Evolutionary conservation across 1,284 basidiomycete genomes (phyloP).

Genomic region (Boletellus deceptivus): DNA sequence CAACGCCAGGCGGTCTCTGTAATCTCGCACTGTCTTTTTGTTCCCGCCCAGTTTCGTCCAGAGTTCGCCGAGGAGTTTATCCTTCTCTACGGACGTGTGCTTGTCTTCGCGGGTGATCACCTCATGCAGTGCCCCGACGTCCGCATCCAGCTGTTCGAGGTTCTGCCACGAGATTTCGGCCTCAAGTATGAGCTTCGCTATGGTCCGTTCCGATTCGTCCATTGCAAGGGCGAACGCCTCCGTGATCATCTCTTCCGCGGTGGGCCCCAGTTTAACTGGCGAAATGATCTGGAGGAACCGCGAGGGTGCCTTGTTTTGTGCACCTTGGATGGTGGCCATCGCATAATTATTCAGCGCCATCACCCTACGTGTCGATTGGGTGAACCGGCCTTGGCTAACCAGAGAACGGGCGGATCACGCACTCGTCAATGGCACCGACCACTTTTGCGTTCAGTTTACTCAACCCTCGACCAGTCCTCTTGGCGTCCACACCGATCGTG

Average conservation of each 20-base stretch:
- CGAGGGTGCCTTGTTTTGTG: constrained; percentile 38
- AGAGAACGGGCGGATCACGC: constrained; percentile 21
- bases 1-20: constrained; percentile 49
- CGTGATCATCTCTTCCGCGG: constrained; percentile 44
- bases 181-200: constrained; percentile 59
- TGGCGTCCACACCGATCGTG: constrained; percentile 58
- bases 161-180: constrained; percentile 53
- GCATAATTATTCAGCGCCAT: constrained; percentile 71
- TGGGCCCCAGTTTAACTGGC: constrained; percentile 40
- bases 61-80: constrained; percentile 57
- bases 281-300: constrained; percentile 42
- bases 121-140: constrained; percentile 53
- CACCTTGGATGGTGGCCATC: constrained; percentile 54
- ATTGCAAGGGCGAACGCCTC: constrained; percentile 60
- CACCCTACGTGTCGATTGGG: constrained; percentile 43
- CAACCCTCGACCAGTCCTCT: constrained; percentile 53
- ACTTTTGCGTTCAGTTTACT: constrained; percentile 60
- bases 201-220: constrained; percentile 51
- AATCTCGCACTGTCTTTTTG: constrained; percentile 41
- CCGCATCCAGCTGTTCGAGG: constrained; percentile 60
- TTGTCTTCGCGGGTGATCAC: constrained; percentile 56
- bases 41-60: constrained; percentile 71
- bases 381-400: not conserved
- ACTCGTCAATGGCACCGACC: constrained; percentile 68
- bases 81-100: constrained; percentile 41